phyloP scores from a whole-genome alignment of 1,284 basidiomycete species.

The Cutaneotrichosporon cutaneum region DNA sequence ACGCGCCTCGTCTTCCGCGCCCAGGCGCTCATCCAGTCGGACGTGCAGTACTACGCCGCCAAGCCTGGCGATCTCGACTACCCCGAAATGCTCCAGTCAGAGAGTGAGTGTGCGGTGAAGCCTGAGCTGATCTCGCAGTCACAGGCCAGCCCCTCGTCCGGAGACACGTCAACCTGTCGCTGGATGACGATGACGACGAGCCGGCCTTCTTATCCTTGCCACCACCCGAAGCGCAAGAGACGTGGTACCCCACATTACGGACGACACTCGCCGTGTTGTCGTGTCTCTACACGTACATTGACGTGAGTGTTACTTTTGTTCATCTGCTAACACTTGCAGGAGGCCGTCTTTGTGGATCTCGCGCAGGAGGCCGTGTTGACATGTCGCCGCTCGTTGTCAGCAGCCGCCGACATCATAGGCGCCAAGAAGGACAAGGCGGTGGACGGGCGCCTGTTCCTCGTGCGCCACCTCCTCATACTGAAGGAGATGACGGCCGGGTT shows the following conservation, averaged over 20 bases:
- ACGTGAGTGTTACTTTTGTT: conserved; percentile 58
- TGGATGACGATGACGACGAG: conserved; percentile 52
- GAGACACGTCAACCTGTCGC: conserved; percentile 24
- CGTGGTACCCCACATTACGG: conserved; percentile 83
- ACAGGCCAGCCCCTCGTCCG: conserved; percentile 20
- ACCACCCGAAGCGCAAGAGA: conserved; percentile 70
- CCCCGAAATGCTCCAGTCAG: conserved; percentile 62
- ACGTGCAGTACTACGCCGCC: conserved; percentile 77
- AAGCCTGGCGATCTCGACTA: conserved; percentile 73
- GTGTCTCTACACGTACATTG: conserved; percentile 83
- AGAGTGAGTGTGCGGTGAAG: conserved; percentile 23
- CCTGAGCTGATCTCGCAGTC: conserved; percentile 6
- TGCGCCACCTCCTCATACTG: conserved; percentile 82
- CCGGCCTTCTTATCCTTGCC: conserved; percentile 66
- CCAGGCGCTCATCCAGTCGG: conserved; percentile 80
- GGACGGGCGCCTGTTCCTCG: conserved; percentile 78
- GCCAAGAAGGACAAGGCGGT: conserved; percentile 57
- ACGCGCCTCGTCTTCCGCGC: conserved; percentile 91
- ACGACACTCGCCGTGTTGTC: conserved; percentile 84
- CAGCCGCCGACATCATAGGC: conserved; percentile 66
- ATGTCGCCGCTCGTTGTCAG: conserved; percentile 72
- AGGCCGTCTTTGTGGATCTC: conserved; percentile 87
- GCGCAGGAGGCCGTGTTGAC: conserved; percentile 83
- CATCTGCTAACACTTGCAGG: conserved; percentile 55
- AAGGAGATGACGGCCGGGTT: conserved; percentile 81